Percentiles rank a stretch among this genome's conserved stretches.
phyloP scores from a whole-genome alignment of 2,329 filamentous ascomycete genomes.

The Diaporthe aspalathi region DNA sequence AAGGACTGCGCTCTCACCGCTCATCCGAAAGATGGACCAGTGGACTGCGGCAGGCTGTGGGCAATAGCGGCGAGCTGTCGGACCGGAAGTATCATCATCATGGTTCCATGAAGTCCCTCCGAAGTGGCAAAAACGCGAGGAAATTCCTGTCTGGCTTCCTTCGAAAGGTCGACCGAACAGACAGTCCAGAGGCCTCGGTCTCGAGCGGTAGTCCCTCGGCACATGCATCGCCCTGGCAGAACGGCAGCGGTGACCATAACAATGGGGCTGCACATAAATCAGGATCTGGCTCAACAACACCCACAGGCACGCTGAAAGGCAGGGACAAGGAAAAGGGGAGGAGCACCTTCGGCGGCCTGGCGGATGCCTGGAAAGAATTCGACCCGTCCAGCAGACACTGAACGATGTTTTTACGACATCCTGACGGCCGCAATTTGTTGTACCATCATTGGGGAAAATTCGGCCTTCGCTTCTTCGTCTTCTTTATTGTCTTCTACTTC shows the following conservation, averaged over 20 bases:
- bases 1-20: constrained; percentile 45
- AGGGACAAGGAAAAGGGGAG: constrained; percentile 46
- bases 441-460: not conserved
- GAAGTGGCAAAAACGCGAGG: constrained; percentile 54
- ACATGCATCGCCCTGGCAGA: constrained; percentile 6
- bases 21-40: constrained; percentile 33
- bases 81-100: constrained; percentile 14
- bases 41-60: constrained; percentile 21
- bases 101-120: constrained; percentile 40
- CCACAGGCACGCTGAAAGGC: constrained; percentile 42
- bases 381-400: constrained; percentile 34
- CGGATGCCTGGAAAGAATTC: constrained; percentile 39
- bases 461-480: constrained; percentile 3
- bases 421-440: not conserved
- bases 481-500: constrained; percentile 11
- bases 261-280: constrained; percentile 3
- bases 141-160: constrained; percentile 58
- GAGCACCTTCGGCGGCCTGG: constrained; percentile 37
- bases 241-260: constrained; percentile 23
- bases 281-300: constrained; percentile 30
- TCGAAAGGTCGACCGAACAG: constrained; percentile 45
- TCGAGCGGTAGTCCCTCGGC: constrained; percentile 29
- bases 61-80: constrained; percentile 8
- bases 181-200: constrained; percentile 45
- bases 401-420: not conserved